Evolutionary conservation across 2,329 filamentous ascomycete genomes (phyloP), one percentile per base, ranked within the genome.

Genomic region (Proliferodiscus dingleyae): DNA sequence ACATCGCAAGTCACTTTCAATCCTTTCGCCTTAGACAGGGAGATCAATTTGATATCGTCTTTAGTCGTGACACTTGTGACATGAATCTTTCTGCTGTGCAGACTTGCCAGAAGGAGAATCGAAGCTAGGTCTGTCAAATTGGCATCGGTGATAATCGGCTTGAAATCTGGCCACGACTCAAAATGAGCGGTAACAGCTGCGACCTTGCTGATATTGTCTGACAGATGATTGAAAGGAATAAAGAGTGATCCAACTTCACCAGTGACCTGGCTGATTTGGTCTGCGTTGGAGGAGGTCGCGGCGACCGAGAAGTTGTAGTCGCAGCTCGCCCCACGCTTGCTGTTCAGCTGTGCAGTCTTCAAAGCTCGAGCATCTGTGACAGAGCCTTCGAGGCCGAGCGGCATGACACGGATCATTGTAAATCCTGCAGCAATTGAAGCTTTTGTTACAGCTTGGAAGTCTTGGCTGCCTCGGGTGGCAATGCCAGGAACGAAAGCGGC

Each of bases 121-220:
- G 86, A 89, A n/a, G 86, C 86, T 48, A 90, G 74, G 60, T 90
- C 86, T 1, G 84, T 88, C 45, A 82, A 80, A 71, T 87, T 88
- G 41, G 86, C 87, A 66, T 90, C 86, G 0, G 87, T 90, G 59
- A 90, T 73, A 58, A 90, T 87, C 40, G 86, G 85, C 71, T 90
- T 90, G 71, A 80, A 82, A 3, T 73, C 71, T 28, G 86, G 86
- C 86, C 86, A 90, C 19, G 81, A 75, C 50, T 83, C 83, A 60
- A 90, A 90, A 70, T 90, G 86, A 49, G 82, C 79, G 43, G 84
- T 87, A 51, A 89, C 84, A 8, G 85, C 81, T 16, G 86, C 84
- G 37, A 89, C 86, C 71, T 88, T 88, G 75, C 81, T 89, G 65
- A 90, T 89, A 65, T 89, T 90, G 57, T 85, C 85, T 49, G 84